phyloP scores from a whole-genome alignment of 83 land plant species.

The Isoetes engelmannii region DNA sequence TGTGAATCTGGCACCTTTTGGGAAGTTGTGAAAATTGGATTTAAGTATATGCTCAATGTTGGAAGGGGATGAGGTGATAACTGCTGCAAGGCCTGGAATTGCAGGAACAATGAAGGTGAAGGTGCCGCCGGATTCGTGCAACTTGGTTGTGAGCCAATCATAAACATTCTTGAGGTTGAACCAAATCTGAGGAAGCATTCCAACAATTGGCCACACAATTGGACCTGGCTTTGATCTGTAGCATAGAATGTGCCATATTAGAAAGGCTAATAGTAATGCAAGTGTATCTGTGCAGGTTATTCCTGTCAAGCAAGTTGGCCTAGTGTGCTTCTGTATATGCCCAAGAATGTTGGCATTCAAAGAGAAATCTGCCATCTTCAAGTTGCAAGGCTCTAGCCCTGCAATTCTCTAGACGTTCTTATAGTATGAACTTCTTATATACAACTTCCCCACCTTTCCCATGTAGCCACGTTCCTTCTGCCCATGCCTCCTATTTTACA shows the following conservation, averaged over 20 bases:
- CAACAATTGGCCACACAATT: slow-evolving; percentile 56
- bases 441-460: too few species aligned
- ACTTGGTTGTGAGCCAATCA: slow-evolving; percentile 40
- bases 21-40: too few species aligned
- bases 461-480: too few species aligned
- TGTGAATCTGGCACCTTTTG: background rate
- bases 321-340: too few species aligned
- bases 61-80: slow-evolving; percentile 23
- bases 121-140: slow-evolving; percentile 36
- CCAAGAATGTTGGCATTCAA: too few species aligned
- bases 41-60: too few species aligned
- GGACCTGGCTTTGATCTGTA: slow-evolving; percentile 30
- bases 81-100: slow-evolving; percentile 21
- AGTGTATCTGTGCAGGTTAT: background rate
- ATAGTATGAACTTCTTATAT: too few species aligned
- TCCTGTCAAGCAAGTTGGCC: too few species aligned
- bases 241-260: slow-evolving; percentile 4
- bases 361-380: too few species aligned
- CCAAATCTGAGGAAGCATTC: slow-evolving; percentile 41
- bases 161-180: slow-evolving; percentile 31
- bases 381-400: too few species aligned
- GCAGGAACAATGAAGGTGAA: slow-evolving; percentile 41
- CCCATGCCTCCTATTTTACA: too few species aligned
- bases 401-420: too few species aligned
- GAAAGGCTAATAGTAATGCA: slow-evolving; percentile 2